Evolutionary conservation across 768 basidiomycete species (phyloP), one percentile per base, ranked within the genome.

Genomic region (Solioccasus polychromus): DNA sequence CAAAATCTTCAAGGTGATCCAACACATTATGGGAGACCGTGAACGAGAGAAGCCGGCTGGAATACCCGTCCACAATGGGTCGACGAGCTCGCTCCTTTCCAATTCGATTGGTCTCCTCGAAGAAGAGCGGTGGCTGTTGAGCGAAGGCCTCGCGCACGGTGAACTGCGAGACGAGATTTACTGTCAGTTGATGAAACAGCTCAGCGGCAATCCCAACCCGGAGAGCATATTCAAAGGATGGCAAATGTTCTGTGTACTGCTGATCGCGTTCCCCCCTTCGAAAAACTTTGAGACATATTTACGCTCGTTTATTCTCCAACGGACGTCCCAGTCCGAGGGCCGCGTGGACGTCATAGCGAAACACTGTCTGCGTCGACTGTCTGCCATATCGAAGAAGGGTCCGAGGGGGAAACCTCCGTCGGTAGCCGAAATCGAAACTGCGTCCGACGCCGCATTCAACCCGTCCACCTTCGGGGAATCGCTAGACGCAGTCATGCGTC

Each of bases 391-490:
- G 4, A 82, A 82, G 64, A 92, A 88, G 59, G 92, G 93, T 1
- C 89, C 91, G 0, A 73, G 89, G 53, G 91, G 92, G 2, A 92
- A 91, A 59, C 77, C 89, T 1, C 88, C 93, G 3, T 79, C 82
- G 2, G 68, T 81, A 19, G 75, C 83, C 9, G 94, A 97, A 68
- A 95, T 97, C 45, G 92, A 95, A 69, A 90, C 86, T 2, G 93
- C 93, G 18, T 86, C 88, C 80, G 91, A 93, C 56, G 92, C 92
- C 22, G 92, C 94, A 8, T 97, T 96, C 70, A 88, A 93, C 52
- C 92, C 93, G 0, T 93, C 91, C 1, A 92, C 88, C 2, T 97
- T 96, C 58, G 92, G 92, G 12, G 92, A 94, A 70, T 84, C 89
- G 0, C 73, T 97, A 11, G 88, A 88, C 51, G 82, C 82, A 20